Evolutionary conservation across 129 eudicot genomes (phyloP), one percentile per base, ranked within the genome.

Genomic region (Helianthus tuberosus): DNA sequence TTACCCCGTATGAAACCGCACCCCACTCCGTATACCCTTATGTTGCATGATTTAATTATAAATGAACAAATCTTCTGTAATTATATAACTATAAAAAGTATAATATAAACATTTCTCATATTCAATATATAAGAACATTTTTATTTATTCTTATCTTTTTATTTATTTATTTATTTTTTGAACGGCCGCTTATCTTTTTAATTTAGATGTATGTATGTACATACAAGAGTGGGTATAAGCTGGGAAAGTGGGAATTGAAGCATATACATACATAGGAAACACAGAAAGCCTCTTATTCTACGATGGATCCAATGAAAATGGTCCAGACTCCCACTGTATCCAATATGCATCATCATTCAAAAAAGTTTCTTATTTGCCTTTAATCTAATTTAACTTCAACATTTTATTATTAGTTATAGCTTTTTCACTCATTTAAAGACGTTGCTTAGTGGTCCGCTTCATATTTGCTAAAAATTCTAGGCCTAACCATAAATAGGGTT

Each of bases 301-400:
- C 77, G 88, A 77, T 73, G 88, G 88, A 84, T 84, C 85, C 88
- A 77, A 84, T 84, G 88, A 64, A 68, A 71, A 76, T 36, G 64
- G 72, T 67, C 75, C 36, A 32, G 36, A 27, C 75, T 17, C 49
- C 62, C 47, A 77, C 63, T 6, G 32, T 58, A 53, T 15, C 43
- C 13, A 57, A 17, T 16, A 67, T 76, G 23, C 68, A 76, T 67
- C 80, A 76, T 68, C 49, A 47, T 68, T 29, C 41, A 5, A 25
- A 32, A 2, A 74, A 12, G 27, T 15, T 75, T 53, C 13, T 13
- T 70, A 47, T 4, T 36, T 54, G 10, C 47, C 10, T 52, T 27
- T 53, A 5, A n/a, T 75, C 36, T 44, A 57, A 23, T 29, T 52
- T 14, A 46, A 55, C 47, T 67, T 36, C 9, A 7, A 5, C 43